Percentiles rank a stretch among this genome's conserved stretches.
phyloP scores from a whole-genome alignment of 1,139 yeast genomes.

The Pneumocystis jirovecii region DNA sequence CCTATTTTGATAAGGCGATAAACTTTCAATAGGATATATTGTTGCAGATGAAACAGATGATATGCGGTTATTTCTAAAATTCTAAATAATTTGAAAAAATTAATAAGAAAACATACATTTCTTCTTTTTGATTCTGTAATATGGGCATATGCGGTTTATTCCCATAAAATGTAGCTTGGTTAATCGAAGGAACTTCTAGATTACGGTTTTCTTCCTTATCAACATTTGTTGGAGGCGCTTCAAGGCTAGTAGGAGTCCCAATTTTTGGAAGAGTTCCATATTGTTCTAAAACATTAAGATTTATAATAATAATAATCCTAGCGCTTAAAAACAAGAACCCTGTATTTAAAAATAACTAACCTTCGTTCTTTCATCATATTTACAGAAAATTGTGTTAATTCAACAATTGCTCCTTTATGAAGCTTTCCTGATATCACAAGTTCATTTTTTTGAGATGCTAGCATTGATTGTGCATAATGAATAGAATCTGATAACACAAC shows the following conservation, averaged over 20 bases:
- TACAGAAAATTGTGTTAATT: constrained; percentile 12
- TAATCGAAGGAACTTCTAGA: constrained; percentile 9
- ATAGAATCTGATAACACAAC: constrained; percentile 17
- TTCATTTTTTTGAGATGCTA: constrained; percentile 13
- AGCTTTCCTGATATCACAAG: constrained; percentile 10
- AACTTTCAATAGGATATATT: constrained; percentile 63
- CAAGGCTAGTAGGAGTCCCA: constrained; percentile 11
- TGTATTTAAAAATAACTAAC: constrained; percentile 1
- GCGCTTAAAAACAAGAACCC: neutral
- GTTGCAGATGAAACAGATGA: constrained; percentile 15
- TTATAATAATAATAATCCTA: constrained; percentile 12
- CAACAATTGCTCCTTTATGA: constrained; percentile 13
- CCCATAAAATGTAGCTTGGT: constrained; percentile 3
- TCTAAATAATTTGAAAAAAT: neutral
- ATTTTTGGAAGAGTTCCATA: constrained; percentile 12
- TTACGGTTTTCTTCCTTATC: constrained; percentile 3
- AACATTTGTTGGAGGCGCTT: neutral
- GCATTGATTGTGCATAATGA: constrained; percentile 15
- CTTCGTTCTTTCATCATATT: constrained; percentile 12
- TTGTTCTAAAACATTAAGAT: constrained; percentile 10
- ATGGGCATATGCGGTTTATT: constrained; percentile 1
- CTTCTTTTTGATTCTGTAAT: constrained; percentile 2
- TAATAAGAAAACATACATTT: constrained; percentile 1
- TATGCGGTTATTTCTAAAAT: neutral
- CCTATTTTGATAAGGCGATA: constrained; percentile 77